Conservation (phyloP, 2,329 filamentous ascomycete species). For the Tolypocladium tropicale region DNA sequence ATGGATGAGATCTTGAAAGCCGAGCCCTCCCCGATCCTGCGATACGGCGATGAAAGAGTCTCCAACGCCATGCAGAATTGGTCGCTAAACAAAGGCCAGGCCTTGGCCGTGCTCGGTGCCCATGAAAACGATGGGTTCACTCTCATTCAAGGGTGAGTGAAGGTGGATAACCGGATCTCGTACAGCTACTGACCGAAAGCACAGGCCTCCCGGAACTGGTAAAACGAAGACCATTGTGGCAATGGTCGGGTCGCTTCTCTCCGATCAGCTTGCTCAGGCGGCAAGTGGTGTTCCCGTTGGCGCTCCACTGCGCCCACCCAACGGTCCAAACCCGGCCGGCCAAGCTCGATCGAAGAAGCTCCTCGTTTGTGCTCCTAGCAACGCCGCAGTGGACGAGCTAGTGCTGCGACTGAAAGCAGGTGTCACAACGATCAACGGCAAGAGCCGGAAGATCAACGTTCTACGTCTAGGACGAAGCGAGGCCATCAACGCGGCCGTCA, state of each 20-base stretch:
- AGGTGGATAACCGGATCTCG: too few relatives aligned
- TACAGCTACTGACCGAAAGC: conserved; percentile 17
- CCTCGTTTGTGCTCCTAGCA: conserved; percentile 94
- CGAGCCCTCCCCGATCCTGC: conserved; percentile 79
- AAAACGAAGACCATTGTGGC: conserved; percentile 98
- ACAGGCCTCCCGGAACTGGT: conserved; percentile 81
- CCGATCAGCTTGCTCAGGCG: conserved; percentile 23
- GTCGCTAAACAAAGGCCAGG: conserved; percentile 77
- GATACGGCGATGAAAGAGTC: conserved; percentile 66
- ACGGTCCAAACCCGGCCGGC: conserved; percentile 9
- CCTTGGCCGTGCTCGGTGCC: conserved; percentile 82
- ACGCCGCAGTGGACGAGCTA: conserved; percentile 92
- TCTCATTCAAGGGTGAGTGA: conserved; percentile 72
- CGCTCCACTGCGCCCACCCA: conserved; percentile 16
- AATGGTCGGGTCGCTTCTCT: conserved; percentile 75
- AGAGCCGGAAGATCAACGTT: conserved; percentile 68
- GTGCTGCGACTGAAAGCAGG: conserved; percentile 87
- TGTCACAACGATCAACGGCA: conserved; percentile 66
- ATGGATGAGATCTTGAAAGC: conserved; percentile 86
- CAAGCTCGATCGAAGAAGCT: conserved; percentile 60
- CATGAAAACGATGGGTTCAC: conserved; percentile 96
- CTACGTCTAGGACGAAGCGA: conserved; percentile 85
- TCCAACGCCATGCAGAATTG: conserved; percentile 64
- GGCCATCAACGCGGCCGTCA: conserved; percentile 80
- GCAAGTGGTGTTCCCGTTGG: conserved; percentile 21